phyloP scores from a whole-genome alignment of 2,329 filamentous ascomycete species.

The Fusarium luffae region DNA sequence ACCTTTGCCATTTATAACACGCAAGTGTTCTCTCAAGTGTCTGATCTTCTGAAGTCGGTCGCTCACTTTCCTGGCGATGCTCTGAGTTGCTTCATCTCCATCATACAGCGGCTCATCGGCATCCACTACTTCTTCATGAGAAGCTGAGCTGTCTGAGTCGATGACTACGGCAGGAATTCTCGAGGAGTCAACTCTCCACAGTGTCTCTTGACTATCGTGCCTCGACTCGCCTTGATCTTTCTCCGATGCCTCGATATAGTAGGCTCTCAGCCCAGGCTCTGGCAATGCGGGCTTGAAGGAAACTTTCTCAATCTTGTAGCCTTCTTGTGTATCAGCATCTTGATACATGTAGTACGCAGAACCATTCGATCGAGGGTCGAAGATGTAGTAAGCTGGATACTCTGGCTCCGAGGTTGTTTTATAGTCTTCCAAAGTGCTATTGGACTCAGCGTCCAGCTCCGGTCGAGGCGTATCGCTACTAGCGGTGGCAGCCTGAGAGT shows the following conservation, averaged over 20 bases:
- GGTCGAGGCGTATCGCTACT: slow-evolving; percentile 20
- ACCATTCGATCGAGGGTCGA: slow-evolving; percentile 27
- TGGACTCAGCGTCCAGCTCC: slow-evolving; percentile 11
- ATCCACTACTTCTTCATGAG: background rate
- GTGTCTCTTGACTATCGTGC: slow-evolving; percentile 7
- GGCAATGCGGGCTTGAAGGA: slow-evolving; percentile 19
- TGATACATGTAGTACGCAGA: slow-evolving; percentile 32
- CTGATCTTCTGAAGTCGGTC: slow-evolving; percentile 35
- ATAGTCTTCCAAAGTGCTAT: background rate
- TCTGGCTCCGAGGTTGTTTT: background rate
- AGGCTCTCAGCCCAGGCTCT: slow-evolving; percentile 13
- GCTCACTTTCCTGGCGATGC: slow-evolving; percentile 35
- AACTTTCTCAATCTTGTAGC: slow-evolving; percentile 19
- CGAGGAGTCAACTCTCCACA: slow-evolving; percentile 13
- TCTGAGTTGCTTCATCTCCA: slow-evolving; percentile 15
- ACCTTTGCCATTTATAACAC: slow-evolving; percentile 25
- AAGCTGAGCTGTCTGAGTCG: background rate
- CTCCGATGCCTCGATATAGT: slow-evolving; percentile 23
- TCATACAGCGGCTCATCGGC: slow-evolving; percentile 11
- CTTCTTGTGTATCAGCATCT: slow-evolving; percentile 11
- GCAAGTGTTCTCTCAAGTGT: slow-evolving; percentile 27
- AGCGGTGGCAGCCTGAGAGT: slow-evolving; percentile 35
- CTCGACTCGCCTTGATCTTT: slow-evolving; percentile 9
- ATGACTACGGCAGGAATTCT: background rate
- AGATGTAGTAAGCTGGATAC: slow-evolving; percentile 32